Evolutionary conservation across 192 early-diverging fungal genomes (phyloP).

Genomic region (Gonapodya prolifera): DNA sequence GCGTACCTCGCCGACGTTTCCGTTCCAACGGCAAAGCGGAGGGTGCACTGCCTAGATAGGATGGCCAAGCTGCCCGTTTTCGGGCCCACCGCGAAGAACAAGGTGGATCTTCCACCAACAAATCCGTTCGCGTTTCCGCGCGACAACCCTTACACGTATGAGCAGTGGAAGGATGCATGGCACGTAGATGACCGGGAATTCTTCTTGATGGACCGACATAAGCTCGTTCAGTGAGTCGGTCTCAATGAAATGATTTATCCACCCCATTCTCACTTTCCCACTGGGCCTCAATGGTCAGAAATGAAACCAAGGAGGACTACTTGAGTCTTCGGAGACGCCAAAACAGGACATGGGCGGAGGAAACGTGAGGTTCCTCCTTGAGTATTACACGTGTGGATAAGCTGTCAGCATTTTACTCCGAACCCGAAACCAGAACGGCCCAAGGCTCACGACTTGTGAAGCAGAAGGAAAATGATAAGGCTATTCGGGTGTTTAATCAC

Average conservation of each 20-base stretch:
- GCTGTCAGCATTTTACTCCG: background rate
- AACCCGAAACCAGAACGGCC: background rate
- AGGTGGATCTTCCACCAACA: background rate
- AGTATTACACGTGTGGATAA: background rate
- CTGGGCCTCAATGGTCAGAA: background rate
- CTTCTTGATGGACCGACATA: background rate
- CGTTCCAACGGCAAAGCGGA: background rate
- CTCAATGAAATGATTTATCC: too few species aligned
- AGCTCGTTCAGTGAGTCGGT: background rate
- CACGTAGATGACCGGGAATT: background rate
- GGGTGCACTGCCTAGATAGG: background rate
- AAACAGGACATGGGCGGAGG: background rate
- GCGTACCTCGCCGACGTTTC: background rate
- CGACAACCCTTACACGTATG: background rate
- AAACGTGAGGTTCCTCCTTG: background rate
- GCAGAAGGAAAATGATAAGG: constrained; percentile 4
- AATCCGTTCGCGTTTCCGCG: background rate
- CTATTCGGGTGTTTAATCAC: background rate
- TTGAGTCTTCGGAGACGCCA: constrained; percentile 1
- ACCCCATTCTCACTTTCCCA: too few species aligned
- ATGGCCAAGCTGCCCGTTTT: background rate
- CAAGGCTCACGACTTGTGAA: background rate
- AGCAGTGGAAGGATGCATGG: background rate
- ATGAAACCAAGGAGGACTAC: background rate
- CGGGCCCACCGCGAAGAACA: background rate